These are phyloP conservation scores for Fistulina hepatica DNA, from an alignment of 1,284 basidiomycete species.

Conservation along the genomic window DNA sequence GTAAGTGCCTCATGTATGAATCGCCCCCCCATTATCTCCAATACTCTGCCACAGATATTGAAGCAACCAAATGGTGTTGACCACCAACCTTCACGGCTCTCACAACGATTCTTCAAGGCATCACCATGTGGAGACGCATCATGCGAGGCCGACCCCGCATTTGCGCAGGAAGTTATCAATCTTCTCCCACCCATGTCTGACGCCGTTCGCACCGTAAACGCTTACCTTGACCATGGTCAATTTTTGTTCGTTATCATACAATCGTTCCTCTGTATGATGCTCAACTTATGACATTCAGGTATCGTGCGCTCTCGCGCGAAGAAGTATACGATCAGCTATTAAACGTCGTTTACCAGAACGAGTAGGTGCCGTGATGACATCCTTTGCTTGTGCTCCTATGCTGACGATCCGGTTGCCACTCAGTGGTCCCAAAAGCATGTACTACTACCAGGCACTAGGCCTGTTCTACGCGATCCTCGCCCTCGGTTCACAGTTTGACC, in stretches of 20 bases:
- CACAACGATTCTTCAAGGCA: constrained; percentile 22
- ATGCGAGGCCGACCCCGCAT: constrained; percentile 19
- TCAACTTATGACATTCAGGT: not conserved
- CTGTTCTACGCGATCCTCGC: constrained; percentile 48
- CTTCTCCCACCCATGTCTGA: constrained; percentile 40
- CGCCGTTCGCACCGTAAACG: constrained; percentile 41
- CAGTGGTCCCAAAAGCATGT: constrained; percentile 23
- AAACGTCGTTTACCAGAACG: constrained; percentile 32
- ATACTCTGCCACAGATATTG: no score
- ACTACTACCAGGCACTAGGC: constrained; percentile 34
- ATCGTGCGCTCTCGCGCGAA: constrained; percentile 22
- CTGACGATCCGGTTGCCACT: constrained; percentile 7
- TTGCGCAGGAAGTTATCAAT: constrained; percentile 30
- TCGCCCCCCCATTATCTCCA: constrained; percentile 1
- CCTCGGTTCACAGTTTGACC: constrained; percentile 40
- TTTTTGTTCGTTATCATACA: constrained; percentile 31
- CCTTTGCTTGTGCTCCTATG: constrained; percentile 2
- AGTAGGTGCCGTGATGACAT: constrained; percentile 28
- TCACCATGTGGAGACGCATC: constrained; percentile 13
- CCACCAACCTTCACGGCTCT: constrained; percentile 23
- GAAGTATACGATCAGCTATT: constrained; percentile 42
- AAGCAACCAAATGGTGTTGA: no score
- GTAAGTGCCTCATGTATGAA: constrained; percentile 22
- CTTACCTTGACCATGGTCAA: constrained; percentile 43
- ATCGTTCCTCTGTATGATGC: not conserved